Evolutionary conservation across 129 eudicot species (phyloP).

Genomic region (Ambrosia artemisiifolia): DNA sequence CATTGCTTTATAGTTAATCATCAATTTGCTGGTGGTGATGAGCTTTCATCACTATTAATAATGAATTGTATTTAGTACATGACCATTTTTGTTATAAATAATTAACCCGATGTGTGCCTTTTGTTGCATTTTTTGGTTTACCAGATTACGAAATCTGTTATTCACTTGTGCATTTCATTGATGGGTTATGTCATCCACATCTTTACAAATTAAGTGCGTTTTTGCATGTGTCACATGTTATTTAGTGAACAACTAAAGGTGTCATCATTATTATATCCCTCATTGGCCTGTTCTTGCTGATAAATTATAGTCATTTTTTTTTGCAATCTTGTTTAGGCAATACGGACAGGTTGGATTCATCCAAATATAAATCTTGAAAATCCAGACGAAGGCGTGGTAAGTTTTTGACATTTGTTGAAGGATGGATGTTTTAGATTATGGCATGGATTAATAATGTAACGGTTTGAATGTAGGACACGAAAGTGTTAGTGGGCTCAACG

Average conservation of each 20-base stretch:
- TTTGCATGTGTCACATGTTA: not conserved
- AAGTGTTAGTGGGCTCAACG: conserved; percentile 73
- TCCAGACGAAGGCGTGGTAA: conserved; percentile 90
- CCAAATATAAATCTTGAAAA: conserved; percentile 93
- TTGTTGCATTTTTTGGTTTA: not conserved
- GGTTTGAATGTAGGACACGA: conserved; percentile 44
- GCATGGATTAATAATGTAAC: not conserved
- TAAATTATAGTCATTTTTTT: not conserved
- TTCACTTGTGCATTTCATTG: no score
- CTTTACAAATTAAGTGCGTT: not conserved
- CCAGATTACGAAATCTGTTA: no score
- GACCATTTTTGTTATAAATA: not conserved
- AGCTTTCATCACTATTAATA: not conserved
- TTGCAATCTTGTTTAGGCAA: conserved; percentile 60
- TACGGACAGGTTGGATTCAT: conserved; percentile 93
- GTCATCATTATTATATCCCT: not conserved
- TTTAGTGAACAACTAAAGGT: not conserved
- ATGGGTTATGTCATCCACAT: no score
- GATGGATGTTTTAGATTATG: not conserved
- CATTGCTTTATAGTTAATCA: not conserved
- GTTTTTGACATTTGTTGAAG: conserved; percentile 10
- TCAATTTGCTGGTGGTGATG: not conserved
- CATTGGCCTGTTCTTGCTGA: not conserved
- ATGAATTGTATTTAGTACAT: not conserved
- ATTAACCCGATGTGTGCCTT: not conserved